A percentile compares a stretch with the other conserved stretches of the same genome.
phyloP scores from a whole-genome alignment of 805 yeast species.

The Wickerhamiella kazuoi region DNA sequence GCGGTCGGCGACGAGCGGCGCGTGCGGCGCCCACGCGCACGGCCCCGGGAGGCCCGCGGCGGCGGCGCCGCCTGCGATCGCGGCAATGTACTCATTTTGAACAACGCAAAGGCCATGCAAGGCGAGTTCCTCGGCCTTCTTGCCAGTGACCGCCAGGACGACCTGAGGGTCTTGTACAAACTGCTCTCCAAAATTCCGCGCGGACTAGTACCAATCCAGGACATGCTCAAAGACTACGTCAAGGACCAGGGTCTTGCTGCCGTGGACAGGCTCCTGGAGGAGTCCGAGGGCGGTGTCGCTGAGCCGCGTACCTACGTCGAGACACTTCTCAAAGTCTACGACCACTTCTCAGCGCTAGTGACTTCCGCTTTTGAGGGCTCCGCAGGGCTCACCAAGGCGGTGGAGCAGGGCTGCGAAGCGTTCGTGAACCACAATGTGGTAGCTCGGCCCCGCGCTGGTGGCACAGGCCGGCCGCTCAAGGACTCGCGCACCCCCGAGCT shows the following conservation, averaged over 20 bases:
- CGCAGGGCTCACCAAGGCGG: constrained; percentile 63
- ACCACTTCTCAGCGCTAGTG: constrained; percentile 49
- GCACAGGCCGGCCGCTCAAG: constrained; percentile 9
- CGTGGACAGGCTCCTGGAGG: constrained; percentile 36
- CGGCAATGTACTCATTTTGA: constrained; percentile 58
- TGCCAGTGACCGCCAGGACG: constrained; percentile 51
- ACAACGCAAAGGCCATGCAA: constrained; percentile 61
- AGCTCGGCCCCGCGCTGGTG: constrained; percentile 32
- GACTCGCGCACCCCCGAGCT: constrained; percentile 79
- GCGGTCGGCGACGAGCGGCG: not conserved
- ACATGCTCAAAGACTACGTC: constrained; percentile 54
- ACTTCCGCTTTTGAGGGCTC: constrained; percentile 50
- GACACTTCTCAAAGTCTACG: constrained; percentile 52
- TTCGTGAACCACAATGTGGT: constrained; percentile 70
- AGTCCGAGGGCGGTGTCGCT: constrained; percentile 20
- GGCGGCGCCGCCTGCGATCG: too few relatives aligned
- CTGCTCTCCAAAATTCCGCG: constrained; percentile 62
- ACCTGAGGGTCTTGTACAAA: constrained; percentile 60
- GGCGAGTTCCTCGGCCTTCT: constrained; percentile 59
- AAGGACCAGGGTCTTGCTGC: constrained; percentile 44
- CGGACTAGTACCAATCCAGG: constrained; percentile 63
- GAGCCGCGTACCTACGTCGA: constrained; percentile 71
- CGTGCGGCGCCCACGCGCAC: not conserved
- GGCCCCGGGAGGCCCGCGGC: too few relatives aligned
- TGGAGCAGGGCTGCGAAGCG: constrained; percentile 73